Base-by-base conservation (phyloP, 1,284 basidiomycete genomes). In the Heliocybe sulcata region DNA sequence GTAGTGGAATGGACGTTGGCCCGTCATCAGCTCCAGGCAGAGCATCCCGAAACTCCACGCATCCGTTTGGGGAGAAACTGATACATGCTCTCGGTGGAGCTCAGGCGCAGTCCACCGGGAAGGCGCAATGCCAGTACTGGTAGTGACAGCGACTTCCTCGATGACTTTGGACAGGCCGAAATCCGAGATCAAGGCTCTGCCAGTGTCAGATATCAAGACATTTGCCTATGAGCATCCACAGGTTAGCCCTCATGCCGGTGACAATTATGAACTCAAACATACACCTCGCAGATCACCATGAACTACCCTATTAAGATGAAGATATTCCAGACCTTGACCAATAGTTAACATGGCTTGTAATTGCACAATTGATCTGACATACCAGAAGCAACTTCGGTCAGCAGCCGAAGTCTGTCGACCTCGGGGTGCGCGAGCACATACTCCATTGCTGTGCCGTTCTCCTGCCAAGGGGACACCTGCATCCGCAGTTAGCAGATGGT, bases 281-380 rank as follows among this genome's bases (percentile, higher is more conserved):
- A 76, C 76, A 22, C 69, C 75, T 54, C 75, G 69, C 45, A 78
- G 65, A 59, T 78, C 75, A 2, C 76, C 76, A 58, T 78, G 76
- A 12, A 77, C 67, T 20, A 78, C 68, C 20, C 63, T 62, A 55
- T 71, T 64, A 16, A 59, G 55, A 58, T 77, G 76, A 3, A 77
- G 63, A 61, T 77, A 77, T 57, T 74, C 72, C n/a, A 74, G 59
- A 25, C 74, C 74, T 72, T n/a, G 35, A 35, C 11, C 22, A 31
- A 31, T 12, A 31, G 12, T 31, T 31, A 31, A 12, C 29, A 31
- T 12, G 29, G 12, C 29, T 31, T 31, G 29, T 31, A 12, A 31
- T 12, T 12, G 29, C 29, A 31, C 12, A 6, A 12, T 6, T 12
- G 29, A 31, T 12, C 12, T 12, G 29, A 31, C 62, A 47, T 58